Evolutionary conservation across 2,329 filamentous ascomycete species (phyloP).

Genomic region (Pseudogymnoascus sp.): DNA sequence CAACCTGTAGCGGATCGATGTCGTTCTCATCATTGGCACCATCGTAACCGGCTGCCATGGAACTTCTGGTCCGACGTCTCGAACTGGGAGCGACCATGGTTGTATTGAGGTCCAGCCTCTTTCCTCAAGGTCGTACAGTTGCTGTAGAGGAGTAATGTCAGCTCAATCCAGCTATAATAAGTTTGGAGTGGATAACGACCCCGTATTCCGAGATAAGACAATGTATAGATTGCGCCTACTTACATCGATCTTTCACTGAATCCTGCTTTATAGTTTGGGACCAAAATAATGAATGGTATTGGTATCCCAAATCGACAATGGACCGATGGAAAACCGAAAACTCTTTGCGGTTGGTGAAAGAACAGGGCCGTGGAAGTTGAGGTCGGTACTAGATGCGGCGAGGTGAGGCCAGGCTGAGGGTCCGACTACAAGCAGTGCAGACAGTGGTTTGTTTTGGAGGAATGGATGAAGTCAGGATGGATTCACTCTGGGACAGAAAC

Average conservation of each 20-base stretch:
- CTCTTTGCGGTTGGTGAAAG: background rate
- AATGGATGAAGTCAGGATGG: background rate
- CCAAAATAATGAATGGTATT: background rate
- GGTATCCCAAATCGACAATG: background rate
- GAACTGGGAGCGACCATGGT: background rate
- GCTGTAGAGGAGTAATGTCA: background rate
- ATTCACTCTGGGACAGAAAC: background rate
- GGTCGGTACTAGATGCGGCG: background rate
- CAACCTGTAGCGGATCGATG: constrained; percentile 9
- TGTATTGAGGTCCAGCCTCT: background rate
- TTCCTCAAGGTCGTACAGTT: background rate
- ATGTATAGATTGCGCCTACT: background rate
- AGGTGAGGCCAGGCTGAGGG: background rate
- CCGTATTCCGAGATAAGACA: background rate
- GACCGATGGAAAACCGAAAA: background rate
- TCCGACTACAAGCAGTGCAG: background rate
- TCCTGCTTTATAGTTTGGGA: background rate
- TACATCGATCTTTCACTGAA: background rate
- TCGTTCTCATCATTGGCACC: constrained; percentile 14
- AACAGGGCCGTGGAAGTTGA: background rate
- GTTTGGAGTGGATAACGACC: background rate
- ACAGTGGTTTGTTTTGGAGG: background rate
- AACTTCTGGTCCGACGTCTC: constrained; percentile 3
- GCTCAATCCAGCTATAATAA: background rate
- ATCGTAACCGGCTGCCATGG: constrained; percentile 5